Conservation (phyloP, 225 moss, liverwort and hornwort genomes). For the Pseudoscleropodium purum region DNA sequence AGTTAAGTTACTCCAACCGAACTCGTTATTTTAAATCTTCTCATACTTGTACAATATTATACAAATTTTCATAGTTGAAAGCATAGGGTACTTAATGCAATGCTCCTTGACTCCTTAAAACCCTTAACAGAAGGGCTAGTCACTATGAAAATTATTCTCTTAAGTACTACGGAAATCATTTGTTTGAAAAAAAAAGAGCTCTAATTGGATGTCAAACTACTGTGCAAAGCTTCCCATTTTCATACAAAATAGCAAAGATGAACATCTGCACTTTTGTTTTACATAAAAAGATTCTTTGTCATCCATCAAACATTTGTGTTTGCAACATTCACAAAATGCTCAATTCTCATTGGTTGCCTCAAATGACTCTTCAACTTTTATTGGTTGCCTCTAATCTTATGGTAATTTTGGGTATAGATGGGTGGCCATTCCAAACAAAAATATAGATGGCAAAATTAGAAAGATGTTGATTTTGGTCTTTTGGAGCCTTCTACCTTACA, state of each 20-base stretch:
- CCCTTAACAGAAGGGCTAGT: fast-evolving
- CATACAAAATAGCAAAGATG: neutral
- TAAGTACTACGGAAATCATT: fast-evolving
- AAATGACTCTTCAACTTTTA: neutral
- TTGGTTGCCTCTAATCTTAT: neutral
- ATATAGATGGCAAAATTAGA: neutral
- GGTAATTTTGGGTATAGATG: fast-evolving
- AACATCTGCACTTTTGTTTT: neutral
- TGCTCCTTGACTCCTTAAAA: neutral
- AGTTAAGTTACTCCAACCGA: neutral
- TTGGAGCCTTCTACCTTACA: neutral
- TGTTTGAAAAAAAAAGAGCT: neutral
- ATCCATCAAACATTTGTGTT: fast-evolving
- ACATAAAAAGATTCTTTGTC: neutral
- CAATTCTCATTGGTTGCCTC: fast-evolving
- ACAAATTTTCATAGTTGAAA: neutral
- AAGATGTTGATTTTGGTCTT: fast-evolving
- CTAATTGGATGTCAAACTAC: neutral
- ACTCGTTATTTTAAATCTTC: neutral
- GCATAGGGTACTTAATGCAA: neutral
- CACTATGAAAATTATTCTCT: neutral
- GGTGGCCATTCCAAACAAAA: neutral
- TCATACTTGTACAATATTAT: neutral
- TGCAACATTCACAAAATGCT: fast-evolving
- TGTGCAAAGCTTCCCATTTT: fast-evolving